These are phyloP conservation scores for Albatrellus sp. DNA, from an alignment of 1,284 basidiomycete genomes.

Conservation along the genomic window DNA sequence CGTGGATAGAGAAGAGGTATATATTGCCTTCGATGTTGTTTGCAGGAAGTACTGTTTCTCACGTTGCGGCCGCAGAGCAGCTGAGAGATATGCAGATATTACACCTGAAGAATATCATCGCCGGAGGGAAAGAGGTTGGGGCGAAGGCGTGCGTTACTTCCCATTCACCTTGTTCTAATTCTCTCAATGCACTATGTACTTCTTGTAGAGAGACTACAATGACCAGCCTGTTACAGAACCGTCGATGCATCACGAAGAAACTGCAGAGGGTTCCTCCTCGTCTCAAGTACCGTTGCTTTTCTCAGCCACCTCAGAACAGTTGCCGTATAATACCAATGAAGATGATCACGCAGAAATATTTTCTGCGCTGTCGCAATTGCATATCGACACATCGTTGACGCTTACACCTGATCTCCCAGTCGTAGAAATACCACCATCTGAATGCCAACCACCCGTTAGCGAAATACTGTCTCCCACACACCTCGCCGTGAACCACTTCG, in stretches of 20 bases:
- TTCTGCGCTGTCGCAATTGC: too few species aligned
- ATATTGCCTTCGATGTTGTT: constrained; percentile 9
- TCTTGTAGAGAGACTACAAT: neutral
- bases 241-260: too few species aligned
- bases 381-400: too few species aligned
- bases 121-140: constrained; percentile 60
- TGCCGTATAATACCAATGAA: too few species aligned
- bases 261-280: neutral
- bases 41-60: constrained; percentile 1
- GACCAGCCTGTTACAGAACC: too few species aligned
- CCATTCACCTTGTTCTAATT: neutral
- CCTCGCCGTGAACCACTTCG: constrained; percentile 59
- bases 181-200: neutral
- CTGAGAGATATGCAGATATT: constrained; percentile 60
- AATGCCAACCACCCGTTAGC: constrained; percentile 34
- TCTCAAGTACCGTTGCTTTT: neutral
- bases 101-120: constrained; percentile 44
- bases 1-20: constrained; percentile 78
- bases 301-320: neutral
- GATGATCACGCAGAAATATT: too few species aligned
- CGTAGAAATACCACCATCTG: constrained; percentile 19
- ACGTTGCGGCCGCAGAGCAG: constrained; percentile 39
- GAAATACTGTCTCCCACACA: constrained; percentile 45
- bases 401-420: constrained; percentile 17
- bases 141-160: neutral